These are phyloP conservation scores for Tuber calosporum DNA, from an alignment of 495 filamentous ascomycete species.

Conservation along the genomic window DNA sequence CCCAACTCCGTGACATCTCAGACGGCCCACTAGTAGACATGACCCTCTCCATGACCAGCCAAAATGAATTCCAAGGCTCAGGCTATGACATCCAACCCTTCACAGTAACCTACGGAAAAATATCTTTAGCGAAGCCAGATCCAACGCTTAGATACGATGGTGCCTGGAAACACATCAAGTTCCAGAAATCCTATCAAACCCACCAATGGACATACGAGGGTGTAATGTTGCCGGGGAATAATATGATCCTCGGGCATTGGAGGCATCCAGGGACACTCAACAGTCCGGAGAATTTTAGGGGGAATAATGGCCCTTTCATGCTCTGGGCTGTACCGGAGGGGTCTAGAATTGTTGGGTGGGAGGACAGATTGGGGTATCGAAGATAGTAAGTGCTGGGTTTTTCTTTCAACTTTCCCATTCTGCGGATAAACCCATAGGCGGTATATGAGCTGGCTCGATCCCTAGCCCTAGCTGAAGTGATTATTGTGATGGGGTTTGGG, in stretches of 20 bases:
- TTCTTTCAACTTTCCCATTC: background rate
- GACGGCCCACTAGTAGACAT: conserved; percentile 25
- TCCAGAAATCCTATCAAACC: conserved; percentile 16
- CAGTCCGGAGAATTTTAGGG: background rate
- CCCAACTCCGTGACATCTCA: conserved; percentile 10
- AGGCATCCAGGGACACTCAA: background rate
- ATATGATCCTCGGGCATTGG: conserved; percentile 31
- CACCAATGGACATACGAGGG: conserved; percentile 25
- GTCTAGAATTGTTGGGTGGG: conserved; percentile 13
- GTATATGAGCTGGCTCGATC: background rate
- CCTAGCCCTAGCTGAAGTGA: background rate
- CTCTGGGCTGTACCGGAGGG: conserved; percentile 24
- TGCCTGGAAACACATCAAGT: conserved; percentile 20
- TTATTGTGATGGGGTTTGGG: background rate
- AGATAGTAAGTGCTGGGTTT: background rate
- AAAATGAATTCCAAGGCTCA: conserved; percentile 14
- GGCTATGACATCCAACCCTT: conserved; percentile 16
- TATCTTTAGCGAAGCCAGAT: conserved; percentile 7
- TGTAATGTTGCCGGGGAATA: conserved; percentile 30
- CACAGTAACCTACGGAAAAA: conserved; percentile 8
- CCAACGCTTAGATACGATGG: conserved; percentile 5
- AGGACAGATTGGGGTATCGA: conserved; percentile 21
- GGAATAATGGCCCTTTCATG: conserved; percentile 20
- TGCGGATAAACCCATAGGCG: background rate
- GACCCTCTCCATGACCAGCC: conserved; percentile 11